Conservation (phyloP, 345 rosid species). For the Lepidium sativum region DNA sequence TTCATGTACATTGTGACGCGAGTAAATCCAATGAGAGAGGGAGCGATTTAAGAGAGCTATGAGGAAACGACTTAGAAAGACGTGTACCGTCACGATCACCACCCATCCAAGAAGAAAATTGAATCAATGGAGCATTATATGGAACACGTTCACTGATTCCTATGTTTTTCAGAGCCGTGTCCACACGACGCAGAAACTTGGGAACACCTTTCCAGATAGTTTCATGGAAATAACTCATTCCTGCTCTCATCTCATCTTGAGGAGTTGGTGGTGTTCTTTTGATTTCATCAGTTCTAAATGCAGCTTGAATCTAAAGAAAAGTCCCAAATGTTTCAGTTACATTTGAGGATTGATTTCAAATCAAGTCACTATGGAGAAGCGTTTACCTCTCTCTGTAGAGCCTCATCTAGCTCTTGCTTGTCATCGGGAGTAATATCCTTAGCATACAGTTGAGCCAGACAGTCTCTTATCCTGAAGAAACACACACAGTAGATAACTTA, state of each 20-base stretch:
- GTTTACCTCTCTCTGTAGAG: slow-evolving; percentile 82
- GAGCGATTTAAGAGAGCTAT: background rate
- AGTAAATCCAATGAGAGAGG: background rate
- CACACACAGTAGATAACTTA: background rate
- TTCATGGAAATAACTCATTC: slow-evolving; percentile 99
- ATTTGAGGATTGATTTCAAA: background rate
- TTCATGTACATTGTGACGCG: background rate
- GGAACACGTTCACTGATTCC: slow-evolving; percentile 93
- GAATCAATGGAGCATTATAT: slow-evolving; percentile 94
- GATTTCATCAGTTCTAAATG: slow-evolving; percentile 97
- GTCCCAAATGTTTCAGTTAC: background rate
- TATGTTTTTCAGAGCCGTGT: slow-evolving; percentile 89
- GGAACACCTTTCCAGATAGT: slow-evolving; percentile 99
- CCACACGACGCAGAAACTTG: slow-evolving; percentile 91
- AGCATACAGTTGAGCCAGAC: slow-evolving; percentile 80
- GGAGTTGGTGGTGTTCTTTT: slow-evolving; percentile 97
- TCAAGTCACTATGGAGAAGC: background rate
- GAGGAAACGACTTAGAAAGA: background rate
- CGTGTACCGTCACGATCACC: slow-evolving; percentile 93
- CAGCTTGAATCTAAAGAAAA: slow-evolving; percentile 86
- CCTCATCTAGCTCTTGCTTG: slow-evolving; percentile 97
- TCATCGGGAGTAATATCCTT: slow-evolving; percentile 96
- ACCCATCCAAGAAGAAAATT: slow-evolving; percentile 99
- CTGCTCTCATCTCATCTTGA: slow-evolving; percentile 99
- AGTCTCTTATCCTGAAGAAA: slow-evolving; percentile 62